Evolutionary conservation across 306 rosid genomes (phyloP).

Genomic region (Hylodesmum podocarpum): DNA sequence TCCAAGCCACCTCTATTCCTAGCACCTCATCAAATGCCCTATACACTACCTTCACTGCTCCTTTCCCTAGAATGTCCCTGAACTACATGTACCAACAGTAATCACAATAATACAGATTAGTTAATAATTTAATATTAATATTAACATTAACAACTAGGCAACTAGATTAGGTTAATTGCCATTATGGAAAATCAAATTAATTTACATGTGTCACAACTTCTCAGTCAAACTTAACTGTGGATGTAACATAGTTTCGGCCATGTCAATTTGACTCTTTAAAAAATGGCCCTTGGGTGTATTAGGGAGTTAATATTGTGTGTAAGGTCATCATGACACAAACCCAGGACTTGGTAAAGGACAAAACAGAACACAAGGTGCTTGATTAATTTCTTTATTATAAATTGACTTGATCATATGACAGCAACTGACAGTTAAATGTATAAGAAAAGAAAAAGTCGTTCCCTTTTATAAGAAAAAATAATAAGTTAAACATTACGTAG

Average conservation of each 20-base stretch:
- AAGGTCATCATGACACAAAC: not conserved
- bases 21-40: conserved; percentile 74
- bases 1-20: conserved; percentile 97
- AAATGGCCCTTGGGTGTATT: conserved; percentile 15
- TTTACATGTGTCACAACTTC: not conserved
- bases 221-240: conserved; percentile 14
- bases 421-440: not conserved
- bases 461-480: not conserved
- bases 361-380: not conserved
- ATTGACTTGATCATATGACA: conserved; percentile 19
- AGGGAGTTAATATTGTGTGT: conserved; percentile 21
- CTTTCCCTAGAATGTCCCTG: conserved; percentile 80
- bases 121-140: not conserved
- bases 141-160: not conserved
- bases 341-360: conserved; percentile 6
- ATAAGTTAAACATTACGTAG: not conserved
- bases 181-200: not conserved
- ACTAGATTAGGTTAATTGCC: conserved; percentile 1
- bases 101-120: not conserved
- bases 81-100: conserved; percentile 50
- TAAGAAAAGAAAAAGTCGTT: not conserved
- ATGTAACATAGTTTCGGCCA: not conserved
- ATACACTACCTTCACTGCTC: conserved; percentile 86
- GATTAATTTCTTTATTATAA: conserved; percentile 6
- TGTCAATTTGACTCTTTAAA: conserved; percentile 2